Evolutionary conservation across 371 early-diverging fungal genomes (phyloP).

Genomic region (Actinomortierella wolfii): DNA sequence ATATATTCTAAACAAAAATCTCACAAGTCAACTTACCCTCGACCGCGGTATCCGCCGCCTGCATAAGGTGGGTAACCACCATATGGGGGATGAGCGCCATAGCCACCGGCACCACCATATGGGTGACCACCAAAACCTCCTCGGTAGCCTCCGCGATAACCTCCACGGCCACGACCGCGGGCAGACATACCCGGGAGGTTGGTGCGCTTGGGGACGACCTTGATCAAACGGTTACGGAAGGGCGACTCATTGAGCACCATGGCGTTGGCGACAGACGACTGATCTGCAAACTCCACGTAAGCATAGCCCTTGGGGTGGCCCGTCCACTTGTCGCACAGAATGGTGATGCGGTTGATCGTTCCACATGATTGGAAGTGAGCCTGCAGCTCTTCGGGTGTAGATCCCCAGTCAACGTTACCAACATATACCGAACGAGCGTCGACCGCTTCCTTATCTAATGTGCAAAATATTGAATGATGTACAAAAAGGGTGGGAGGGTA

Average conservation of each 20-base stretch:
- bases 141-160: conserved; percentile 31
- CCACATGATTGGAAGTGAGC: conserved; percentile 96
- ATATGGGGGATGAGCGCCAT: conserved; percentile 27
- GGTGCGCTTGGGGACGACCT: conserved; percentile 93
- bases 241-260: conserved; percentile 87
- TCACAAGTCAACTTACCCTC: conserved; percentile 36
- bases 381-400: conserved; percentile 96
- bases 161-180: conserved; percentile 75
- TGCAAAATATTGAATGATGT: conserved; percentile 4
- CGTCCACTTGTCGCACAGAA: conserved; percentile 92
- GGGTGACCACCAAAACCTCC: conserved; percentile 17
- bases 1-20: neutral
- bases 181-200: conserved; percentile 89
- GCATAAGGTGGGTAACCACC: conserved; percentile 10
- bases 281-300: conserved; percentile 97
- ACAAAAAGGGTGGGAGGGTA: conserved; percentile 4
- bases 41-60: conserved; percentile 26
- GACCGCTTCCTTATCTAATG: conserved; percentile 77
- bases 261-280: conserved; percentile 83
- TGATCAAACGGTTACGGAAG: conserved; percentile 87
- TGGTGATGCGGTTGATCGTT: conserved; percentile 96
- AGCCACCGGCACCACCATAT: conserved; percentile 4
- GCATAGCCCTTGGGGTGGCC: conserved; percentile 98
- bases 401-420: conserved; percentile 95
- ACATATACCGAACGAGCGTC: conserved; percentile 95